Percentiles rank a stretch among this genome's conserved stretches.
Evolutionary conservation across 768 basidiomycete genomes (phyloP).

Genomic region (Cystofilobasidium capitatum): DNA sequence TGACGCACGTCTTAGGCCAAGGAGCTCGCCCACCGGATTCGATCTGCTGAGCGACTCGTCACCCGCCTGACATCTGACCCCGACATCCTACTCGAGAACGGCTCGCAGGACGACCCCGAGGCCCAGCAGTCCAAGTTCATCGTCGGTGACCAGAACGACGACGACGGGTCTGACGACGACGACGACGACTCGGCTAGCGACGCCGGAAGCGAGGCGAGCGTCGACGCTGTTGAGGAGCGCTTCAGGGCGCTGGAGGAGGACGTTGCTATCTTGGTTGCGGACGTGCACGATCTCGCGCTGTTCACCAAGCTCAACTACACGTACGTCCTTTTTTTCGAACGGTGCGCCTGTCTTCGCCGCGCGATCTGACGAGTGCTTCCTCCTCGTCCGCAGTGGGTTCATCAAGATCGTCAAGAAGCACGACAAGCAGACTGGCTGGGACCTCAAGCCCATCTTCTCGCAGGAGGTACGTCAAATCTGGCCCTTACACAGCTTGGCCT

Average conservation of each 20-base stretch:
- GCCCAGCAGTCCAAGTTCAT: conserved; percentile 30
- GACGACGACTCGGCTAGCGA: conserved; percentile 38
- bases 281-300: conserved; percentile 74
- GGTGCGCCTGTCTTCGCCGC: too few species aligned
- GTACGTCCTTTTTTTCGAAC: conserved; percentile 9
- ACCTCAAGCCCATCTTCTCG: conserved; percentile 77
- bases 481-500: too few species aligned
- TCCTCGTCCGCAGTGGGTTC: conserved; percentile 50
- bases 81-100: conserved; percentile 16
- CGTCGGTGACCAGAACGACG: conserved; percentile 36
- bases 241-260: conserved; percentile 86
- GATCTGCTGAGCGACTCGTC: conserved; percentile 70
- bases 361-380: not conserved
- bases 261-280: conserved; percentile 84
- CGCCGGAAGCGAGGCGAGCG: conserved; percentile 48
- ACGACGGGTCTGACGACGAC: conserved; percentile 31
- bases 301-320: conserved; percentile 97
- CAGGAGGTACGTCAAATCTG: conserved; percentile 45
- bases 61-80: conserved; percentile 50
- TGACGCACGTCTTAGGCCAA: conserved; percentile 30
- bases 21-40: conserved; percentile 72
- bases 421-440: conserved; percentile 83
- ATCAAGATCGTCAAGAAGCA: conserved; percentile 99
- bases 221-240: conserved; percentile 64
- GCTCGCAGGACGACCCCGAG: conserved; percentile 16